Conservation (phyloP, 192 early-diverging fungal genomes). For the Backusella macrospora region DNA sequence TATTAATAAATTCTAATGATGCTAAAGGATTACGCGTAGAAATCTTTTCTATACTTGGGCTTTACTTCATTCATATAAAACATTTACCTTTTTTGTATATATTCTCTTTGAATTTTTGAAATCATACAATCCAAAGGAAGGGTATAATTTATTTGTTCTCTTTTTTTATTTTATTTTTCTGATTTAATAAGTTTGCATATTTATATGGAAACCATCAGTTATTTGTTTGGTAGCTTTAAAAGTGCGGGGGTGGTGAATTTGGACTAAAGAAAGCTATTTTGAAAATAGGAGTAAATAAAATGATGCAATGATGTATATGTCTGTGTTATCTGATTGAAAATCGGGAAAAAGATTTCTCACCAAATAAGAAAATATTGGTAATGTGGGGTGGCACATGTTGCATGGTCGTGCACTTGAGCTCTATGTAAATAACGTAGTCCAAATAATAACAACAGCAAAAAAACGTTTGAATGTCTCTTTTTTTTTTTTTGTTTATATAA, state of each 20-base stretch:
- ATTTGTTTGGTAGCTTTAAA: background rate
- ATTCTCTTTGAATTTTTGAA: no score
- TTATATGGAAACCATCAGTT: no score
- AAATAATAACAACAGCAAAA: no score
- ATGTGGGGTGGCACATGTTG: background rate
- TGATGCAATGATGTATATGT: background rate
- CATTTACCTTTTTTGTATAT: no score
- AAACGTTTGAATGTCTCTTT: background rate
- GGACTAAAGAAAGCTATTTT: background rate
- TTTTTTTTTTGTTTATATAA: background rate
- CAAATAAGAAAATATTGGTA: background rate
- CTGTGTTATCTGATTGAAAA: conserved; percentile 9
- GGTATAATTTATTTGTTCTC: no score
- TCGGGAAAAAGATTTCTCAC: conserved; percentile 3
- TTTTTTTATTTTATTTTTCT: no score
- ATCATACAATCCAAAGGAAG: no score
- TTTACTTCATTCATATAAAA: background rate
- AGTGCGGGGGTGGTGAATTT: background rate
- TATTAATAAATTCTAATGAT: background rate
- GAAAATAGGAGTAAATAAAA: background rate
- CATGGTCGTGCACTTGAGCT: background rate
- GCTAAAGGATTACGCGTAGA: background rate
- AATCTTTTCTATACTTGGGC: background rate
- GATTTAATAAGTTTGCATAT: no score
- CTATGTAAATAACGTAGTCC: background rate